Conservation (phyloP, 805 yeast genomes). For the Cyberlindnera galapagoensis region DNA sequence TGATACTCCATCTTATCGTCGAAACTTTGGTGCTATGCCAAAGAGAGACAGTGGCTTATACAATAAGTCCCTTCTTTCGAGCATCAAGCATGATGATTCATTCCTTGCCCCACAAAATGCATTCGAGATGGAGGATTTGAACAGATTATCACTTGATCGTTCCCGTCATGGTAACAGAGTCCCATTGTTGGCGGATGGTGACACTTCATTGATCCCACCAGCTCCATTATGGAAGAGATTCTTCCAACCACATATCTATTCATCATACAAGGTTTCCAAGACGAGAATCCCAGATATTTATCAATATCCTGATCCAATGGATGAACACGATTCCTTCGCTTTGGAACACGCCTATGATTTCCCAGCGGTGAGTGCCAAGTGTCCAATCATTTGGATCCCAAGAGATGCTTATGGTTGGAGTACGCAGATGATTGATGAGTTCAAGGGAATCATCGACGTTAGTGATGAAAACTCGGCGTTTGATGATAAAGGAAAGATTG, state of each 20-base stretch:
- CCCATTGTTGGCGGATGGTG: slow-evolving; percentile 71
- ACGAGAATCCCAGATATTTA: slow-evolving; percentile 53
- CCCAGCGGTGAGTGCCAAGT: slow-evolving; percentile 63
- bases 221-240: slow-evolving; percentile 42
- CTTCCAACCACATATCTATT: slow-evolving; percentile 49
- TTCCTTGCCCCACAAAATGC: slow-evolving; percentile 16
- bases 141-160: slow-evolving; percentile 16
- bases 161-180: slow-evolving; percentile 25
- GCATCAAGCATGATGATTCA: slow-evolving; percentile 7
- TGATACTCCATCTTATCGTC: slow-evolving; percentile 49
- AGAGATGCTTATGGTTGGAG: slow-evolving; percentile 83
- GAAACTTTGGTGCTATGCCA: slow-evolving; percentile 2
- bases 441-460: slow-evolving; percentile 50
- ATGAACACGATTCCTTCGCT: slow-evolving; percentile 28
- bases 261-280: slow-evolving; percentile 42
- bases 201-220: slow-evolving; percentile 23
- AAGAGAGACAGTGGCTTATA: slow-evolving; percentile 7
- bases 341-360: slow-evolving; percentile 61
- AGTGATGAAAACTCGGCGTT: slow-evolving; percentile 64
- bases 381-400: slow-evolving; percentile 92
- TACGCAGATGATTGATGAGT: slow-evolving; percentile 45
- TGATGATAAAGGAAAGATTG: slow-evolving; percentile 40
- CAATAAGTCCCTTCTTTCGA: slow-evolving; percentile 3
- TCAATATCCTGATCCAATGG: slow-evolving; percentile 42
- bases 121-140: slow-evolving; percentile 23